phyloP scores from a whole-genome alignment of 345 rosid species.

The Populus simonii region DNA sequence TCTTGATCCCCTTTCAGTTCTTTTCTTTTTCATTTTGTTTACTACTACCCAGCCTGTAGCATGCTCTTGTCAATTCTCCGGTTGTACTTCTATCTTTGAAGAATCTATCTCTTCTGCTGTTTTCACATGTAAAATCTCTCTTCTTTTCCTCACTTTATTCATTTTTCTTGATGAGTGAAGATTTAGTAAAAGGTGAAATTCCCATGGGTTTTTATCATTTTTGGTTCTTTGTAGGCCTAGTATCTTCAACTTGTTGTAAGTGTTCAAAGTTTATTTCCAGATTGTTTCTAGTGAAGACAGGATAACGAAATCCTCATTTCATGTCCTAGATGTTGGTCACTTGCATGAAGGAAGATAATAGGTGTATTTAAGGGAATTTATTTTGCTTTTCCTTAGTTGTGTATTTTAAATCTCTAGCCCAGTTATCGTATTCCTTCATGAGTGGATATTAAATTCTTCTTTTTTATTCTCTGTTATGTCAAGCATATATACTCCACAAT shows the following conservation, averaged over 20 bases:
- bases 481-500: background rate
- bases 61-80: slow-evolving; percentile 15
- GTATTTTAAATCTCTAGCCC: slow-evolving; percentile 5
- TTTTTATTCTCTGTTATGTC: slow-evolving; percentile 1
- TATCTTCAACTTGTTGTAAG: slow-evolving; percentile 1
- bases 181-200: background rate
- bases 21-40: slow-evolving; percentile 10
- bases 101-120: background rate
- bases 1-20: slow-evolving; percentile 14
- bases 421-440: background rate
- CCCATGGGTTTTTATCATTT: background rate
- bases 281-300: background rate
- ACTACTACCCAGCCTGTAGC: background rate
- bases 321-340: background rate
- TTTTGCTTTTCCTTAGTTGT: background rate
- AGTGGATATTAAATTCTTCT: slow-evolving; percentile 2
- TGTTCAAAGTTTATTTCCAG: background rate
- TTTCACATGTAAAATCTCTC: background rate
- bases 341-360: background rate
- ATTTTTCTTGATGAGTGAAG: background rate
- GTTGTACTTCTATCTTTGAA: slow-evolving; percentile 10
- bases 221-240: background rate
- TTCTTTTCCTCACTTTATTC: background rate
- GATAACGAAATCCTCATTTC: too few relatives aligned
- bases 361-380: background rate